A percentile compares a stretch with the other conserved stretches of the same genome.
These are phyloP conservation scores for Talaromyces sp. DNA, from an alignment of 2,329 filamentous ascomycete genomes.

Conservation along the genomic window DNA sequence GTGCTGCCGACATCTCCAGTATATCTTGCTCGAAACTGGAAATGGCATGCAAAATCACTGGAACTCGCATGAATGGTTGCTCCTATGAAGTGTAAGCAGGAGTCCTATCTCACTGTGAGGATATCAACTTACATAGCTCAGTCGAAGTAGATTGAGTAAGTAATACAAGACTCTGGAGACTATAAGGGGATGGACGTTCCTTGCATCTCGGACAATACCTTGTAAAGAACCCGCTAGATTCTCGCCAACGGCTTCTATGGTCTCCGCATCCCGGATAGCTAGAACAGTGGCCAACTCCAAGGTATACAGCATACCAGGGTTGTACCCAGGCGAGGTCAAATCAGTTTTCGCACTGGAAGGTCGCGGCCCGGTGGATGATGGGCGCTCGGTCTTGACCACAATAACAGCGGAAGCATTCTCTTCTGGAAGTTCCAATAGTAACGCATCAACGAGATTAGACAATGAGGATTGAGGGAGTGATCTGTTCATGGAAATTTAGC, in stretches of 20 bases:
- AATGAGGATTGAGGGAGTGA: conserved; percentile 59
- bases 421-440: conserved; percentile 83
- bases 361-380: conserved; percentile 56
- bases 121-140: conserved; percentile 63
- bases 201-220: conserved; percentile 72
- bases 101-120: conserved; percentile 16
- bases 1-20: conserved; percentile 69
- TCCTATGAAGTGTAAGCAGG: conserved; percentile 52
- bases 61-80: conserved; percentile 84
- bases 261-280: conserved; percentile 69
- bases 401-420: conserved; percentile 77
- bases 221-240: conserved; percentile 77
- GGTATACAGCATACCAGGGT: conserved; percentile 83
- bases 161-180: conserved; percentile 84
- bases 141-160: conserved; percentile 72
- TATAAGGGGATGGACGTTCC: conserved; percentile 75
- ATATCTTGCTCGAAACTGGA: conserved; percentile 78
- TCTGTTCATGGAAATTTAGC: conserved; percentile 40
- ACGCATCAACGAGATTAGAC: conserved; percentile 62
- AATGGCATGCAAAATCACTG: conserved; percentile 85
- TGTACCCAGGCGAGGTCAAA: conserved; percentile 64
- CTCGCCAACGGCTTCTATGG: conserved; percentile 70
- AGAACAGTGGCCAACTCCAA: conserved; percentile 84
- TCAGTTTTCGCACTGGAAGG: conserved; percentile 57
- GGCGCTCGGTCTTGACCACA: conserved; percentile 80